Conservation (phyloP, 495 filamentous ascomycete genomes). For the Aspergillus coremiiformis region DNA sequence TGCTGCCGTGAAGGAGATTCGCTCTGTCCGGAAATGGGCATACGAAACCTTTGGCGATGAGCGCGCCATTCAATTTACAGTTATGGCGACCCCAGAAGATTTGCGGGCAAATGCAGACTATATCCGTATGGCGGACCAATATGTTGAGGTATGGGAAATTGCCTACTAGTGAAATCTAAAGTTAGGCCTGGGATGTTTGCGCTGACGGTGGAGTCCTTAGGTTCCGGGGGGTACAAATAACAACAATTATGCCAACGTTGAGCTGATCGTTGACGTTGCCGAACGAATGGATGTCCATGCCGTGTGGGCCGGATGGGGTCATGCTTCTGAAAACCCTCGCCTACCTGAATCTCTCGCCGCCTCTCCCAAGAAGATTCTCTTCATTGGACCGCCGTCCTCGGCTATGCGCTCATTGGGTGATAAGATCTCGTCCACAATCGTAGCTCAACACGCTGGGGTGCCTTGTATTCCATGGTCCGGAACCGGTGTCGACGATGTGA, state of each 20-base stretch:
- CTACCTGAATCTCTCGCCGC: constrained; percentile 91
- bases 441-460: constrained; percentile 93
- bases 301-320: constrained; percentile 99
- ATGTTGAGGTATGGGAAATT: constrained; percentile 75
- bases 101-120: constrained; percentile 96
- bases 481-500: constrained; percentile 77
- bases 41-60: constrained; percentile 99
- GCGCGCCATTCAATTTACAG: constrained; percentile 95
- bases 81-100: constrained; percentile 99
- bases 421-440: constrained; percentile 99
- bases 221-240: constrained; percentile 99
- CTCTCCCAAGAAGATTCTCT: constrained; percentile 96
- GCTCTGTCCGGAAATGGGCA: constrained; percentile 98
- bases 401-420: constrained; percentile 98
- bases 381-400: constrained; percentile 95
- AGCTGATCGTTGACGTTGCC: constrained; percentile 98
- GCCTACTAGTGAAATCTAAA: background rate
- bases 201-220: constrained; percentile 17
- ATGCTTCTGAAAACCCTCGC: constrained; percentile 97
- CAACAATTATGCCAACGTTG: constrained; percentile 99
- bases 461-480: constrained; percentile 99
- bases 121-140: constrained; percentile 98
- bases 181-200: background rate
- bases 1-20: constrained; percentile 97
- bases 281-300: constrained; percentile 97